phyloP scores from a whole-genome alignment of 768 basidiomycete species.

The Tricholoma saponaceum region DNA sequence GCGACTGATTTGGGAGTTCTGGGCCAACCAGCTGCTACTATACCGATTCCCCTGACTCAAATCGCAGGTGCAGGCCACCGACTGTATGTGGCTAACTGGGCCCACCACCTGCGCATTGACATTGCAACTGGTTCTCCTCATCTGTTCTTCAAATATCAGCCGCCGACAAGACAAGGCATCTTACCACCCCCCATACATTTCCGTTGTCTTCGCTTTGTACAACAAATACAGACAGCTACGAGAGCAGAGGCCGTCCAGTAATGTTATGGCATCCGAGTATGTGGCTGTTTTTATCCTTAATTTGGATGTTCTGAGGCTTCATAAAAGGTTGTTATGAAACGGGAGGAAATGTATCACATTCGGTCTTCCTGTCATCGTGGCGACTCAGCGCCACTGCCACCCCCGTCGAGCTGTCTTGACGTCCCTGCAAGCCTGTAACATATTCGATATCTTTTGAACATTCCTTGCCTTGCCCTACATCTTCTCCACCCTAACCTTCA shows the following conservation, averaged over 20 bases:
- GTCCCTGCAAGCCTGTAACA: too few species aligned
- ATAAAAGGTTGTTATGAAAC: not conserved
- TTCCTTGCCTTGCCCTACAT: too few species aligned
- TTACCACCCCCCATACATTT: too few species aligned
- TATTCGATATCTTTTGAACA: too few species aligned
- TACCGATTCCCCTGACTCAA: not conserved
- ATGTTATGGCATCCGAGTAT: not conserved
- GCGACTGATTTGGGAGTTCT: not conserved
- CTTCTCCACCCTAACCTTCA: too few species aligned
- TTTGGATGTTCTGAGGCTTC: not conserved
- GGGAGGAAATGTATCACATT: not conserved
- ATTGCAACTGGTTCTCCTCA: not conserved
- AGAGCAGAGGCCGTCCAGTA: not conserved
- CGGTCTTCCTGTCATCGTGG: too few species aligned
- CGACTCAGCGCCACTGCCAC: too few species aligned
- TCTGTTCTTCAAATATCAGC: too few species aligned
- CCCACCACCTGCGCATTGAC: not conserved
- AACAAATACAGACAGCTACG: not conserved
- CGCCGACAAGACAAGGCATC: too few species aligned
- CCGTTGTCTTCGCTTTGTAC: too few species aligned
- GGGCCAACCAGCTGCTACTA: not conserved
- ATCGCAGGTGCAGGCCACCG: not conserved
- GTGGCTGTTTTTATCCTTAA: not conserved
- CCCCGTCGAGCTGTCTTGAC: too few species aligned
- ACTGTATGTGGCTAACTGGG: not conserved